Conservation (phyloP, 1,284 basidiomycete species). For the Ganoderma meredithae region DNA sequence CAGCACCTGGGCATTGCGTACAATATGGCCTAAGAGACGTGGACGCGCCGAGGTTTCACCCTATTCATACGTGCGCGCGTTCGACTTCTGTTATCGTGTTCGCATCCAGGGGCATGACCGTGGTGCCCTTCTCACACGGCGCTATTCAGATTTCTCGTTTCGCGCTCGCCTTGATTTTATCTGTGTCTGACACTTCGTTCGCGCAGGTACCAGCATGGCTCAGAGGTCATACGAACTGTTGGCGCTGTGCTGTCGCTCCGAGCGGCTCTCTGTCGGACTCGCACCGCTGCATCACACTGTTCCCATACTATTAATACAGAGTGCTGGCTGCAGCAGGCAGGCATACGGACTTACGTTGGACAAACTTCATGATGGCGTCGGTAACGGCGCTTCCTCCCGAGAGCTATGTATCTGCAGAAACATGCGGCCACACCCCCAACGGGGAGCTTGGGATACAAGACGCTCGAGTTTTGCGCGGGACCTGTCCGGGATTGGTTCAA, state of each 20-base stretch:
- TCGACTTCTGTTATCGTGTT: background rate
- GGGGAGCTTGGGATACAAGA: conserved; percentile 2
- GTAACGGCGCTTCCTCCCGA: conserved; percentile 1
- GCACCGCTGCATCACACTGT: conserved; percentile 3
- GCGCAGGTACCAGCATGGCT: background rate
- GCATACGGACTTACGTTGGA: conserved; percentile 13
- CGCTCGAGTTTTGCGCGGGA: conserved; percentile 10
- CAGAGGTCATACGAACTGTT: background rate
- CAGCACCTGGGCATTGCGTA: background rate
- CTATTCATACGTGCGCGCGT: conserved; percentile 2
- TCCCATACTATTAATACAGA: background rate
- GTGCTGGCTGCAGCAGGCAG: background rate
- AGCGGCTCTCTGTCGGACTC: conserved; percentile 5
- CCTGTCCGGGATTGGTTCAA: conserved; percentile 8
- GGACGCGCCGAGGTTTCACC: conserved; percentile 11
- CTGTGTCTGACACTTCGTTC: background rate
- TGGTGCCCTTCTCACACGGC: conserved; percentile 7
- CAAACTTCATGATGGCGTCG: conserved; percentile 2
- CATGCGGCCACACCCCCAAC: background rate
- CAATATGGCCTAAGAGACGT: background rate
- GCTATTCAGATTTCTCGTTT: conserved; percentile 8
- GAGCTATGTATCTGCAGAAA: background rate
- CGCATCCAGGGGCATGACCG: conserved; percentile 3
- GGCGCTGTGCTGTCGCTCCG: conserved; percentile 3
- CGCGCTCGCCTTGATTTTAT: background rate